Evolutionary conservation across 345 rosid genomes (phyloP).

Genomic region (Eucalyptus guilfoylei): DNA sequence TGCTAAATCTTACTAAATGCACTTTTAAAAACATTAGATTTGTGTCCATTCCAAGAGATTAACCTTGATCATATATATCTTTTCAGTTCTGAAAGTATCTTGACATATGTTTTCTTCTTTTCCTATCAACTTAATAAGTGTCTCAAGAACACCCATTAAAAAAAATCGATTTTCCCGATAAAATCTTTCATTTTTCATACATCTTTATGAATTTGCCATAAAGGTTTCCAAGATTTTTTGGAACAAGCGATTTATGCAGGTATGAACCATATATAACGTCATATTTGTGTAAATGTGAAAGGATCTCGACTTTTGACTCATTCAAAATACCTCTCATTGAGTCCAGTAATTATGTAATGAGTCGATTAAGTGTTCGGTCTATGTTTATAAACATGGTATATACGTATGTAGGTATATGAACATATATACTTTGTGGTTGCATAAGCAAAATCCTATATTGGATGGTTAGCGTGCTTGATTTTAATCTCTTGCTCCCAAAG

Average conservation of each 20-base stretch:
- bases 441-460: background rate
- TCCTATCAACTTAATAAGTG: rapidly evolving
- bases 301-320: background rate
- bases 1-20: background rate
- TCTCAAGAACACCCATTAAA: rapidly evolving
- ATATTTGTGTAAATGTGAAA: too few relatives aligned
- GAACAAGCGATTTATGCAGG: too few relatives aligned
- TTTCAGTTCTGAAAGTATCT: background rate
- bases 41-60: background rate
- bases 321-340: too few relatives aligned
- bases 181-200: background rate
- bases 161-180: rapidly evolving
- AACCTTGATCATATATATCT: background rate
- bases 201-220: background rate
- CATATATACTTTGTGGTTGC: background rate
- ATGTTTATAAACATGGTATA: too few relatives aligned
- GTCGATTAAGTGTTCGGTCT: background rate
- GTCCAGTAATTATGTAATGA: background rate
- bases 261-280: background rate
- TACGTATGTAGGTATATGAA: background rate
- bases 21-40: background rate
- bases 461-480: background rate
- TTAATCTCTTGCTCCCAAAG: background rate
- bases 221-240: background rate
- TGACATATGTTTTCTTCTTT: too few relatives aligned